phyloP scores from a whole-genome alignment of 1,284 basidiomycete genomes.

The Apiotrichum veenhuisii region DNA sequence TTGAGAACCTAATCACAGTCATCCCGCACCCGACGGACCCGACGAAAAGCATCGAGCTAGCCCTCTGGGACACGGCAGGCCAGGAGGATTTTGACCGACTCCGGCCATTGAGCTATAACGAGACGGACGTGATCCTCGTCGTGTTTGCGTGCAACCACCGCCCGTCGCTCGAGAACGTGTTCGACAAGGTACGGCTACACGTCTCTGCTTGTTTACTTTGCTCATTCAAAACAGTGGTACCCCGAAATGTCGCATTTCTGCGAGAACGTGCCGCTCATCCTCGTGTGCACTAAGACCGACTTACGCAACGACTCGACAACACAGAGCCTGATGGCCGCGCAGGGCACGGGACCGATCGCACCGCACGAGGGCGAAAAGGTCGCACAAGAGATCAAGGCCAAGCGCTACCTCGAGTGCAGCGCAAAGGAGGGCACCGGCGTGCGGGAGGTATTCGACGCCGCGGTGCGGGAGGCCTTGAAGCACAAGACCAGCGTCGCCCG shows the following conservation, averaged over 20 bases:
- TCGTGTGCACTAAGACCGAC: slow-evolving; percentile 93
- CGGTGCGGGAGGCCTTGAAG: slow-evolving; percentile 80
- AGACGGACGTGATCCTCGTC: slow-evolving; percentile 93
- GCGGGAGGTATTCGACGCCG: slow-evolving; percentile 86
- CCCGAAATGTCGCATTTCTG: slow-evolving; percentile 98
- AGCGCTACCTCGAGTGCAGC: slow-evolving; percentile 84
- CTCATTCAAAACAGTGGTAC: slow-evolving; percentile 67
- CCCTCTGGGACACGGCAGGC: slow-evolving; percentile 97
- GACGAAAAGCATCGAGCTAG: slow-evolving; percentile 85
- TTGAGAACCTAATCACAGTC: slow-evolving; percentile 94
- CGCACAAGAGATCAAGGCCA: slow-evolving; percentile 89
- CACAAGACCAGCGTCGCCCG: slow-evolving; percentile 58
- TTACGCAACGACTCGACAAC: slow-evolving; percentile 82
- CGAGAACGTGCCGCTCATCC: slow-evolving; percentile 83
- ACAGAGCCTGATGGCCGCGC: slow-evolving; percentile 84
- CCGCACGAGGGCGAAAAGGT: slow-evolving; percentile 72
- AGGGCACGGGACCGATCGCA: slow-evolving; percentile 80
- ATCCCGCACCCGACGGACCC: slow-evolving; percentile 66
- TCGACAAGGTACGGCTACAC: slow-evolving; percentile 69
- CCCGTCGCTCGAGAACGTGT: slow-evolving; percentile 87
- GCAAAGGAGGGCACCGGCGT: slow-evolving; percentile 87
- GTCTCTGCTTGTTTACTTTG: neutral
- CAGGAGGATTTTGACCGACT: slow-evolving; percentile 97
- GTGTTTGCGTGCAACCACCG: slow-evolving; percentile 97
- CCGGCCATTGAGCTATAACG: slow-evolving; percentile 89